phyloP scores from a whole-genome alignment of 768 basidiomycete species.

The Suillus cothurnatus region DNA sequence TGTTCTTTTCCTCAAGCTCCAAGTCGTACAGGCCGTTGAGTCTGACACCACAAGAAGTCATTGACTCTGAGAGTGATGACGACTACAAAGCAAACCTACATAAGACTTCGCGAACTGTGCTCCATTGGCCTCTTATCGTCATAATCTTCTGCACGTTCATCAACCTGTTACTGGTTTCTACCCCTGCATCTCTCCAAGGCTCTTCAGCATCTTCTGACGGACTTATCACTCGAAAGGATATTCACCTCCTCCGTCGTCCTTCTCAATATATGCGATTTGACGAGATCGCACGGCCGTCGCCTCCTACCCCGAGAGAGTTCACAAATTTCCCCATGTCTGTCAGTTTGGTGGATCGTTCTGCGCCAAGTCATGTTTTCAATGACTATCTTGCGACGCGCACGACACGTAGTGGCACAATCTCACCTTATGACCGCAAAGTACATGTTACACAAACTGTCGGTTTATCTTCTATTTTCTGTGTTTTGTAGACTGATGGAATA shows the following conservation, averaged over 20 bases:
- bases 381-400: background rate
- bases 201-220: background rate
- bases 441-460: background rate
- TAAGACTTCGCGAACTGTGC: background rate
- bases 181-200: background rate
- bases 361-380: slow-evolving; percentile 2
- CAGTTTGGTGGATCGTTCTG: background rate
- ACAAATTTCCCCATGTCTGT: background rate
- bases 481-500: background rate
- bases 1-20: background rate
- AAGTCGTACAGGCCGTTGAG: background rate
- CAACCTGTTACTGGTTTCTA: background rate
- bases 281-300: background rate
- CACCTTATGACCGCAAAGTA: slow-evolving; percentile 1
- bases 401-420: background rate
- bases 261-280: slow-evolving; percentile 1
- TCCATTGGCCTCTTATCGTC: background rate
- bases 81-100: background rate
- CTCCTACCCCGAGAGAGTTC: background rate
- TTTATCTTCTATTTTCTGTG: background rate
- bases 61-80: background rate
- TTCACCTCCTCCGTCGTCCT: background rate
- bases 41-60: background rate
- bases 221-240: background rate
- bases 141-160: background rate